Conservation (phyloP, 371 early-diverging fungal genomes). For the Circinella minor region DNA sequence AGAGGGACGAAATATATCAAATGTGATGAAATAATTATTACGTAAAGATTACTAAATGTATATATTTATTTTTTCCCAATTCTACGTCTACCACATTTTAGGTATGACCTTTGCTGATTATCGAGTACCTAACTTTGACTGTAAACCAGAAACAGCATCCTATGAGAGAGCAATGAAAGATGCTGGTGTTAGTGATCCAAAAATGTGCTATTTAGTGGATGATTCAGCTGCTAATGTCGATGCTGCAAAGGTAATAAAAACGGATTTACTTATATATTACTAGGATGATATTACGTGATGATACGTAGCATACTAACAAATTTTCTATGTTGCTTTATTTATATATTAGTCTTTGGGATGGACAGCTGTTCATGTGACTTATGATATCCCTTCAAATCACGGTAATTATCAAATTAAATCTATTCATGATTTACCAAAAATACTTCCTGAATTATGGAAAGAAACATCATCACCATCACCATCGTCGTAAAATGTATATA, state of each 20-base stretch:
- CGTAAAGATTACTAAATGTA: too few species aligned
- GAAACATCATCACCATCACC: too few species aligned
- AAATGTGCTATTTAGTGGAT: constrained; percentile 76
- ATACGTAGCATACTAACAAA: too few species aligned
- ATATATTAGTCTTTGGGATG: constrained; percentile 63
- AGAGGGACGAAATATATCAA: too few species aligned
- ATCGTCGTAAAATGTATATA: not conserved
- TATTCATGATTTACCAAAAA: constrained; percentile 66
- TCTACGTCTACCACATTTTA: not conserved
- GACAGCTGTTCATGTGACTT: constrained; percentile 72
- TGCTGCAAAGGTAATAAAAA: constrained; percentile 54
- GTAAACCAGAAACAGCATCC: constrained; percentile 72
- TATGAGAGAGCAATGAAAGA: constrained; percentile 74
- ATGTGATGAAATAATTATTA: too few species aligned
- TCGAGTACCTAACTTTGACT: constrained; percentile 67
- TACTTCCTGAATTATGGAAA: constrained; percentile 65
- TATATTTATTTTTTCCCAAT: not conserved
- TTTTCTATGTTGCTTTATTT: too few species aligned
- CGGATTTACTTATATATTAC: not conserved
- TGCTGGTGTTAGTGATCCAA: constrained; percentile 63
- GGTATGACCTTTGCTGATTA: constrained; percentile 81
- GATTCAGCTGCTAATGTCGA: constrained; percentile 74
- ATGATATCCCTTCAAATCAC: constrained; percentile 37
- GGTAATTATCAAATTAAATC: constrained; percentile 64
- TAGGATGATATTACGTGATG: not conserved